phyloP scores from a whole-genome alignment of 2,329 filamentous ascomycete species.

The Geosmithia flava region DNA sequence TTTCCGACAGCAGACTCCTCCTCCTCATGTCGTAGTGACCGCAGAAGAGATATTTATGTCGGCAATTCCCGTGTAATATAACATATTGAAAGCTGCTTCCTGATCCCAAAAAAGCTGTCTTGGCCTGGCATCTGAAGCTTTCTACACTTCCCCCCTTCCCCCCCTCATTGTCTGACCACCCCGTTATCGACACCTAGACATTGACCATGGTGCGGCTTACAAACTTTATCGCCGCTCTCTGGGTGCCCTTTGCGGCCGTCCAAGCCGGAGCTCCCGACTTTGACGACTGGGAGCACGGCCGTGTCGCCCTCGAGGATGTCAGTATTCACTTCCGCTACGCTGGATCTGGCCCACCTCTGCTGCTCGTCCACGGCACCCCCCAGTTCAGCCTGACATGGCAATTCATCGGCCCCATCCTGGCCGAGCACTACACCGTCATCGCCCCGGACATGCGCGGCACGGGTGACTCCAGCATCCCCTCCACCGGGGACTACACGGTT shows the following conservation, averaged over 20 bases:
- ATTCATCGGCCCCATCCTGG: slow-evolving; percentile 23
- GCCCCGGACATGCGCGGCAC: slow-evolving; percentile 27
- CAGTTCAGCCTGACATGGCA: slow-evolving; percentile 26
- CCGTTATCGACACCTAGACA: not conserved
- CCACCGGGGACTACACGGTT: slow-evolving; percentile 25
- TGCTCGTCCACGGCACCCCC: slow-evolving; percentile 27
- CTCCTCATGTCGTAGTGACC: too few relatives aligned
- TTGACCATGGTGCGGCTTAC: not conserved
- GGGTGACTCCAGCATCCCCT: slow-evolving; percentile 25
- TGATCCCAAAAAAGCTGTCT: not conserved
- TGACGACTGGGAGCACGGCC: slow-evolving; percentile 21
- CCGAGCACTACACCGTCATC: slow-evolving; percentile 28
- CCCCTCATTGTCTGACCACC: not conserved
- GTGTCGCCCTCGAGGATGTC: slow-evolving; percentile 21
- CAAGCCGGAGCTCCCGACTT: slow-evolving; percentile 6
- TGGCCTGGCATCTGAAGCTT: not conserved
- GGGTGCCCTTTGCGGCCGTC: not conserved
- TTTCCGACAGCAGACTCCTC: too few relatives aligned
- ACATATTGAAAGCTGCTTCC: not conserved
- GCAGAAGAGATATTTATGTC: too few relatives aligned
- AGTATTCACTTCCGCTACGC: slow-evolving; percentile 29
- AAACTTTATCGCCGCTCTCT: not conserved
- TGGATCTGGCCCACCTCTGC: slow-evolving; percentile 22
- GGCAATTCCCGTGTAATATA: too few relatives aligned
- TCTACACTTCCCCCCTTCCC: too few relatives aligned